Percentiles rank a stretch among this genome's conserved stretches.
These are phyloP conservation scores for Pichia sporocuriosa DNA, from an alignment of 805 yeast species.

Conservation along the genomic window DNA sequence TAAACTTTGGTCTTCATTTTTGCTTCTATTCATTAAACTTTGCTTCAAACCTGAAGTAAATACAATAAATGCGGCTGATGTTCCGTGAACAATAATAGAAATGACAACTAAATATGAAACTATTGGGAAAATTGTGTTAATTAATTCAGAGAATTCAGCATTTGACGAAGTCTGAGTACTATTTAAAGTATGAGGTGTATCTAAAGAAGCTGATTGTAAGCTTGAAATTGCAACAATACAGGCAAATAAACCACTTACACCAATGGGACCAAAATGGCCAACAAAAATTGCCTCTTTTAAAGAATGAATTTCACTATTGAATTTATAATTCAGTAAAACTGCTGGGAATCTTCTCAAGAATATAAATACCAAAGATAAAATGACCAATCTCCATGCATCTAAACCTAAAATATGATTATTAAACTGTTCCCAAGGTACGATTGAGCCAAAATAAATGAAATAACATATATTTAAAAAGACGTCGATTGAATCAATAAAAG, in stretches of 20 bases:
- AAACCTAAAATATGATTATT: conserved; percentile 39
- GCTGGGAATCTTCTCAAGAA: conserved; percentile 49
- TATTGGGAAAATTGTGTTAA: conserved; percentile 39
- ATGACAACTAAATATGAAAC: conserved; percentile 44
- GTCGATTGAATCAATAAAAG: conserved; percentile 58
- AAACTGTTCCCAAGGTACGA: conserved; percentile 61
- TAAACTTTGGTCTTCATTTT: not conserved
- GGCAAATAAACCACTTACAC: conserved; percentile 33
- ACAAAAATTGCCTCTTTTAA: conserved; percentile 63
- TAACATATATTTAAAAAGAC: conserved; percentile 54
- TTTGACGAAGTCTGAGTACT: conserved; percentile 19
- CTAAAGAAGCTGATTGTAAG: not conserved
- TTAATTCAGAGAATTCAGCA: conserved; percentile 22
- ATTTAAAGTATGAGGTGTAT: conserved; percentile 24
- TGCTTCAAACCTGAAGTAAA: conserved; percentile 41
- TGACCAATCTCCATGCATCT: conserved; percentile 43
- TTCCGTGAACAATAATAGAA: conserved; percentile 51
- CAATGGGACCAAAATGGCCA: conserved; percentile 73
- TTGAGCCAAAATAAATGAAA: conserved; percentile 61
- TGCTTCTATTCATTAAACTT: not conserved
- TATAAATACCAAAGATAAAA: conserved; percentile 44
- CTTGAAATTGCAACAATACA: conserved; percentile 23
- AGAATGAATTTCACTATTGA: conserved; percentile 50
- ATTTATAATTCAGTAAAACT: conserved; percentile 45
- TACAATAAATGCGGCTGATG: conserved; percentile 48